Evolutionary conservation across 805 yeast genomes (phyloP), one percentile per base, ranked within the genome.

Genomic region (Kodamaea nitidulidarum): DNA sequence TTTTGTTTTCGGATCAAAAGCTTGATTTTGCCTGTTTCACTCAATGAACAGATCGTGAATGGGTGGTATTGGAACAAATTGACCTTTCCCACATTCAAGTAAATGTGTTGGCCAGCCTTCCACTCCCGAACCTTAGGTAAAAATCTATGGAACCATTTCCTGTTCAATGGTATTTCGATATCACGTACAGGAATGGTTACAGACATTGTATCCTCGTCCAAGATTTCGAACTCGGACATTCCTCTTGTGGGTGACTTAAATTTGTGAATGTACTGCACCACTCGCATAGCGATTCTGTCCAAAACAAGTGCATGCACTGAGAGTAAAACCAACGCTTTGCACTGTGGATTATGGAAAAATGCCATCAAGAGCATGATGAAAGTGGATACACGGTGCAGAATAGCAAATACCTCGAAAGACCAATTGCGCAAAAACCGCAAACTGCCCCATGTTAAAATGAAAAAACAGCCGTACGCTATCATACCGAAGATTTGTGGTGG

Each of bases 401-500:
- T 52, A 38, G 71, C 52, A 45, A 72, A 71, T 42, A 68, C 51
- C 29, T 72, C 77, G 43, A 59, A 72, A 3, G 73, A 64, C 37
- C 54, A 55, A 36, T 51, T 58, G 40, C 78, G 46, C 8, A 72
- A 49, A 25, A 61, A 49, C 38, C 55, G 57, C 12, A 63, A 30
- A 25, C 69, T 60, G 4, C 61, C 70, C 55, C 65, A 58, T 7
- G 59, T 59, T 38, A 71, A 47, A 32, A 69, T 34, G 16, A 56
- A 58, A 49, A 70, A 58, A 31, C 63, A 52, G 4, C 56, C 60
- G 42, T 61, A 67, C 2, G 76, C 67, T 32, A 73, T 71, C 51
- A 66, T 60, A 7, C 78, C 78, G 52, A 72, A 72, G n/a, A 67
- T 66, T 42, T 67, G 73, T 1, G 77, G 76, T 4, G 78, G 78